A percentile compares a stretch with the other conserved stretches of the same genome.
phyloP scores from a whole-genome alignment of 2,329 filamentous ascomycete species.

The Colletotrichum theobromicola region DNA sequence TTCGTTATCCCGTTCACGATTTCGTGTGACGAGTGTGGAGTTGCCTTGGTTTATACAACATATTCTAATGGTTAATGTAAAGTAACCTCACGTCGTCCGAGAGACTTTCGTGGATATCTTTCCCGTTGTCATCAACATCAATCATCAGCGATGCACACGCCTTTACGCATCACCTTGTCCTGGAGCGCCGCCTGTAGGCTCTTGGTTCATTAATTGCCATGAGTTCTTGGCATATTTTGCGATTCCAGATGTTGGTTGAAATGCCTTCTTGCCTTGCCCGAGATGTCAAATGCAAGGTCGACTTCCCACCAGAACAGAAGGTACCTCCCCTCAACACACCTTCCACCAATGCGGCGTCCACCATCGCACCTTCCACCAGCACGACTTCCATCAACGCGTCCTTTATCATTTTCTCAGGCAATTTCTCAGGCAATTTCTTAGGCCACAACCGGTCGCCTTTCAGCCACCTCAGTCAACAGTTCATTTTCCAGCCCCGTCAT shows the following conservation, averaged over 20 bases:
- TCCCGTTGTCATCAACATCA: background rate
- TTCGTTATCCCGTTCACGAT: background rate
- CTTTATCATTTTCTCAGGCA: background rate
- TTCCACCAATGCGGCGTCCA: background rate
- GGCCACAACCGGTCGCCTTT: background rate
- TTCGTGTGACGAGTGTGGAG: background rate
- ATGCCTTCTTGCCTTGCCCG: too few species aligned
- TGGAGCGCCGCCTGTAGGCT: background rate
- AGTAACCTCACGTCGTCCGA: background rate
- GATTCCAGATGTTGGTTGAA: background rate
- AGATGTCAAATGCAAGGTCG: too few species aligned
- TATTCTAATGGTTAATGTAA: background rate
- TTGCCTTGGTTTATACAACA: background rate
- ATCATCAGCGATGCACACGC: background rate
- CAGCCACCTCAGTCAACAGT: background rate
- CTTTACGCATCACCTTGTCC: background rate
- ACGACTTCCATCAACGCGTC: background rate
- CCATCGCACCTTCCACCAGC: background rate
- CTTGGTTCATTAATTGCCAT: background rate
- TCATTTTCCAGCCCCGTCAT: background rate
- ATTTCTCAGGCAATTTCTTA: too few species aligned
- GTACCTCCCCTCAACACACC: background rate
- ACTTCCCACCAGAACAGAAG: too few species aligned
- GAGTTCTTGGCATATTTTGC: background rate
- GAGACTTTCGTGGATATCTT: background rate